Conservation (phyloP, 805 yeast genomes). For the Hanseniaspora lachancei region DNA sequence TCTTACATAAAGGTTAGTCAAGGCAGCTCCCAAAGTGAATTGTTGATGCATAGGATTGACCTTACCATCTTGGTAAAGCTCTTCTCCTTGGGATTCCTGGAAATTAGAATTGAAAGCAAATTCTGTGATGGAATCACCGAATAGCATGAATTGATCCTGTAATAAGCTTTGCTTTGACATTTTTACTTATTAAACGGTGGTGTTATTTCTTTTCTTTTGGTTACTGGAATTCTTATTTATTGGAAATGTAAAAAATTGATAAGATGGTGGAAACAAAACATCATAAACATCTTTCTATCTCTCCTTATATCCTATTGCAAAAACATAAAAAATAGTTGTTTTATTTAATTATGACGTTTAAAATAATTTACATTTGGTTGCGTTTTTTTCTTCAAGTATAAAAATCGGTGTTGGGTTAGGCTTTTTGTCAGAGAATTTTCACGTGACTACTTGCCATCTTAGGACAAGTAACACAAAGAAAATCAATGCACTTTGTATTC, state of each 20-base stretch:
- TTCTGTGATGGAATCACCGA: conserved; percentile 65
- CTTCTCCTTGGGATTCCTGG: conserved; percentile 16
- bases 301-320: neutral
- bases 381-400: no score
- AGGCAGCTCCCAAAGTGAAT: conserved; percentile 41
- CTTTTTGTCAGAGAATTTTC: no score
- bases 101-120: conserved; percentile 31
- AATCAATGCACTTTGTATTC: no score
- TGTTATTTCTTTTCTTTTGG: neutral
- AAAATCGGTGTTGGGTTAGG: no score
- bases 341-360: neutral
- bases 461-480: no score
- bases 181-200: neutral
- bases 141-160: conserved; percentile 39
- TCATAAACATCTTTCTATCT: neutral
- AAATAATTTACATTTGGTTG: neutral
- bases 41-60: conserved; percentile 17
- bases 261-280: no score
- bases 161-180: neutral
- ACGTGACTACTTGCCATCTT: no score
- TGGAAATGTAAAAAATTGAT: no score
- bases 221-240: no score
- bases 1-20: conserved; percentile 42
- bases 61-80: conserved; percentile 2
- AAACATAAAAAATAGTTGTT: neutral